Conservation (phyloP, 768 basidiomycete genomes). For the Boletus reticuloceps region DNA sequence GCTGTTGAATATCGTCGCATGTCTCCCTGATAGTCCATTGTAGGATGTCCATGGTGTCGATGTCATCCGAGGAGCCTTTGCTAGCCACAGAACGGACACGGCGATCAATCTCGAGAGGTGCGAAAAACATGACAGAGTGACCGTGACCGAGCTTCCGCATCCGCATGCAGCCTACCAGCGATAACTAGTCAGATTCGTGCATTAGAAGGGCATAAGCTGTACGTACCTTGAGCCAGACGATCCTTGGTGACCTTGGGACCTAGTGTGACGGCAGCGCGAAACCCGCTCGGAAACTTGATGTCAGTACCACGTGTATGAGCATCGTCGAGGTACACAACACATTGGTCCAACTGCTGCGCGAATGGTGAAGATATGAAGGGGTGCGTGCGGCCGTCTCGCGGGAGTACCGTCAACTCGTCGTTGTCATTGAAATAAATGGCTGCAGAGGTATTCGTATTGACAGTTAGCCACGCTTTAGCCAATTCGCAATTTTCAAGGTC, state of each 20-base stretch:
- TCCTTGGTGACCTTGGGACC: slow-evolving; percentile 39
- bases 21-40: slow-evolving; percentile 46
- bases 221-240: slow-evolving; percentile 34
- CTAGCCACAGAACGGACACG: slow-evolving; percentile 30
- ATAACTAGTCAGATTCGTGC: background rate
- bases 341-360: slow-evolving; percentile 33
- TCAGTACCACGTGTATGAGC: slow-evolving; percentile 41
- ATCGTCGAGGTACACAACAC: slow-evolving; percentile 40
- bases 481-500: slow-evolving; percentile 45
- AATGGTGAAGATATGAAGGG: slow-evolving; percentile 32
- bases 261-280: slow-evolving; percentile 38
- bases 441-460: slow-evolving; percentile 14
- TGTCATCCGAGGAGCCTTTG: background rate
- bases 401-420: slow-evolving; percentile 34
- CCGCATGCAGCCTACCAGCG: slow-evolving; percentile 47
- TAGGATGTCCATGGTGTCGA: slow-evolving; percentile 34
- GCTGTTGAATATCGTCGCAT: slow-evolving; percentile 39
- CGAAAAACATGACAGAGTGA: slow-evolving; percentile 49
- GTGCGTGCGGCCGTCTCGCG: slow-evolving; percentile 29
- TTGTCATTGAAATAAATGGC: slow-evolving; percentile 32
- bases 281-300: slow-evolving; percentile 33
- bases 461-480: slow-evolving; percentile 40
- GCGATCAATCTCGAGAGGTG: slow-evolving; percentile 39
- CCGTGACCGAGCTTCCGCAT: slow-evolving; percentile 49
- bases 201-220: background rate